Evolutionary conservation across 2,329 filamentous ascomycete species (phyloP), one percentile per base, ranked within the genome.

Genomic region (Microdochium bolleyi): DNA sequence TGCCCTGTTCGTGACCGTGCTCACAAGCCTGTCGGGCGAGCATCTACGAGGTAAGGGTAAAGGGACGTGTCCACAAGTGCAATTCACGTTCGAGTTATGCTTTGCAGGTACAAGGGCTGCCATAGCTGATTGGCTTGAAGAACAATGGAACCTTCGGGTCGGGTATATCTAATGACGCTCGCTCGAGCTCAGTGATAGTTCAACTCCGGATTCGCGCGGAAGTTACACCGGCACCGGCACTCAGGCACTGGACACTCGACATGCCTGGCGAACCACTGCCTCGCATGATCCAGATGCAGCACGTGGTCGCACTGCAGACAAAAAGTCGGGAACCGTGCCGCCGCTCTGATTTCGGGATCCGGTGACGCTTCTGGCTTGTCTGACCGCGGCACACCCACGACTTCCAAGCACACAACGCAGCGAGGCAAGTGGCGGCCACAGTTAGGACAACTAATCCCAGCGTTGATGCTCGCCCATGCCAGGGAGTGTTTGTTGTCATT

Each of bases 271-370:
- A 87, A 88, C 84, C 84, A 88, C 66, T 80, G 76, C 58, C 81
- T 69, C 5, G 83, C 83, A 62, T 87, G 84, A 59, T 87, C 84
- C 53, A 86, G 72, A 60, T 88, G 84, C 61, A 84, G 68, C 10
- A 85, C 82, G 61, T 88, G 84, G 61, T 86, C 83, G 63, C 84
- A 88, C 58, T 78, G 77, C 46, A 87, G 72, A 56, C 84, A 88
- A 61, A 87, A 87, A 0, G 82, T 85, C n/a, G 83, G 81, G 61
- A 87, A 87, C 48, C 76, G 73, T 2, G 79, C 80, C 48, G 77
- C 75, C 65, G 75, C 68, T 60, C 70, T 66, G 48, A 70, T 68
- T 53, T 71, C 70, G 24, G 66, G 62, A 59, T 82, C 77, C 7
- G 73, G 66, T 46, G 74, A 73, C 52, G 73, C 70, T 62, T 81